Percentiles rank a stretch among this genome's conserved stretches.
Evolutionary conservation across 1,139 yeast genomes (phyloP).

Genomic region (Yamadazyma oceani): DNA sequence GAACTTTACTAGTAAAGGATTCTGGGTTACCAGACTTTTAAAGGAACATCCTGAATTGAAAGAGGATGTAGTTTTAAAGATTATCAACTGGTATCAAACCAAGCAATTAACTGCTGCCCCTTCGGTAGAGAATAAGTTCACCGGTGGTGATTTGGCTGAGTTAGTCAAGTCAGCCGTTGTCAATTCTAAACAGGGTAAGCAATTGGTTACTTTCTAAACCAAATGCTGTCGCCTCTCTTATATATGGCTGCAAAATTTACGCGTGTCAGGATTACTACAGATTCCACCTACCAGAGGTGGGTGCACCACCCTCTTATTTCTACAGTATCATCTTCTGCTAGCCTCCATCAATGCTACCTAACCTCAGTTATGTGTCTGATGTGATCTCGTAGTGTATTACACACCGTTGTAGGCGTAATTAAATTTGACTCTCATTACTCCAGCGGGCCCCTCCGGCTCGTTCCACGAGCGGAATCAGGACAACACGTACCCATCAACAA

Average conservation of each 20-base stretch:
- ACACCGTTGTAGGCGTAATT: not conserved
- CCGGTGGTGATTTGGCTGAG: conserved; percentile 50
- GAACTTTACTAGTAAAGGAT: conserved; percentile 81
- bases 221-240: not conserved
- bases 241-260: too few species aligned
- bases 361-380: too few species aligned
- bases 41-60: conserved; percentile 65
- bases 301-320: too few species aligned
- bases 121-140: conserved; percentile 46
- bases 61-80: conserved; percentile 54
- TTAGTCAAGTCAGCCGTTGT: conserved; percentile 54
- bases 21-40: conserved; percentile 87
- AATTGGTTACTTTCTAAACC: conserved; percentile 27
- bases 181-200: conserved; percentile 45
- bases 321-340: too few species aligned
- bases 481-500: too few species aligned
- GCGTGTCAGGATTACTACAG: too few species aligned
- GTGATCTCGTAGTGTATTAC: not conserved
- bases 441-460: not conserved
- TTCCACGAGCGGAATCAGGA: too few species aligned
- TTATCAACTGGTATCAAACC: conserved; percentile 64
- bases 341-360: too few species aligned
- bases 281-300: too few species aligned
- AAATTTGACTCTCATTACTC: conserved; percentile 5
- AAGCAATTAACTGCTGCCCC: conserved; percentile 66